Conservation (phyloP, 768 basidiomycete species). For the Podaxis pistillaris region DNA sequence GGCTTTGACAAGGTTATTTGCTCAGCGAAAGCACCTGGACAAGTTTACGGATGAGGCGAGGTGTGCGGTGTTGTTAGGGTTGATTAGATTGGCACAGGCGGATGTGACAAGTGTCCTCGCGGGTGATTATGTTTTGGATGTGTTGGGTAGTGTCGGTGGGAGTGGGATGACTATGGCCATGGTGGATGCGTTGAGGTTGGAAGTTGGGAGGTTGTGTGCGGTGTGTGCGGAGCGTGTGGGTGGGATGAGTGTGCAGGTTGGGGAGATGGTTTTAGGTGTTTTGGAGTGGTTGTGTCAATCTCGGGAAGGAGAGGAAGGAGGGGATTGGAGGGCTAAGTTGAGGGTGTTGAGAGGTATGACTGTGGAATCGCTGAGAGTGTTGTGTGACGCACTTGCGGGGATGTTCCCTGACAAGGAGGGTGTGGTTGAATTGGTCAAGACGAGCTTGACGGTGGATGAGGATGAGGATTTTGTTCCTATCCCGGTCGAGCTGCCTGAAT, state of each 20-base stretch:
- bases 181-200: constrained; percentile 28
- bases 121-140: constrained; percentile 23
- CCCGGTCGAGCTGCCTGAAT: constrained; percentile 33
- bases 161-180: constrained; percentile 15
- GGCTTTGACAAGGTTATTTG: constrained; percentile 35
- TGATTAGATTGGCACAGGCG: constrained; percentile 29
- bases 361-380: constrained; percentile 39
- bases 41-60: constrained; percentile 29
- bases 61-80: constrained; percentile 30
- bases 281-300: constrained; percentile 52
- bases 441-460: constrained; percentile 38
- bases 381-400: constrained; percentile 38
- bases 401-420: constrained; percentile 24
- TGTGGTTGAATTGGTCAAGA: constrained; percentile 22
- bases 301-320: constrained; percentile 31
- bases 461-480: constrained; percentile 33
- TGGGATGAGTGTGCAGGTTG: constrained; percentile 33
- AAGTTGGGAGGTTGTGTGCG: constrained; percentile 33
- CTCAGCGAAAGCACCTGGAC: constrained; percentile 19
- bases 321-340: constrained; percentile 31
- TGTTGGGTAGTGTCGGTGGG: constrained; percentile 24
- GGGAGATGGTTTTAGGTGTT: constrained; percentile 39
- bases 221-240: constrained; percentile 26
- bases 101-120: constrained; percentile 25
- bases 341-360: constrained; percentile 50